Evolutionary conservation across 192 early-diverging fungal genomes (phyloP).

Genomic region (Cetraspora pellucida): DNA sequence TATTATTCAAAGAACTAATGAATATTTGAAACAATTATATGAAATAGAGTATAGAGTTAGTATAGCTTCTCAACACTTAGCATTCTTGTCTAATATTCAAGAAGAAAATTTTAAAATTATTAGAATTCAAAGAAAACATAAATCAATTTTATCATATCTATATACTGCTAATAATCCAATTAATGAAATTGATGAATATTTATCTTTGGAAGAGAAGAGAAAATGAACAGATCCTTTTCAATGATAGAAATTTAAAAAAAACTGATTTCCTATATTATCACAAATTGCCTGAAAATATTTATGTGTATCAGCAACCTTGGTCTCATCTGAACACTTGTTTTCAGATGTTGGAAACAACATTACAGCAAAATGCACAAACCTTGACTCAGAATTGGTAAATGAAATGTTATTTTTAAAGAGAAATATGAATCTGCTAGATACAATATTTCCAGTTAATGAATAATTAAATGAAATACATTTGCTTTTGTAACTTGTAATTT

Average conservation of each 20-base stretch:
- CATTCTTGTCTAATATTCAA: not conserved
- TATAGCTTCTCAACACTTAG: not conserved
- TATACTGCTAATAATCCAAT: not conserved
- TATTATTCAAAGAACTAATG: too few species aligned
- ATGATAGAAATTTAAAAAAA: not conserved
- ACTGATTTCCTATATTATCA: not conserved
- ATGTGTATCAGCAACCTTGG: not conserved
- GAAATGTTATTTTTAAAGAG: conserved; percentile 14
- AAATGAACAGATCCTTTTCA: not conserved
- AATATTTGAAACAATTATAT: too few species aligned
- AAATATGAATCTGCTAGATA: not conserved
- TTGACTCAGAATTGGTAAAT: not conserved
- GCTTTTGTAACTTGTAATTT: too few species aligned
- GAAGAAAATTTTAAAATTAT: not conserved
- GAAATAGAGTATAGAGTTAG: too few species aligned
- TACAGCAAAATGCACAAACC: not conserved
- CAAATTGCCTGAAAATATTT: not conserved
- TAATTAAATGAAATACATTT: too few species aligned
- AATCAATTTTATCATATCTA: not conserved
- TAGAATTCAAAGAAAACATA: not conserved
- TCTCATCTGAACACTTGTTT: not conserved
- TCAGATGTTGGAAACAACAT: conserved; percentile 14
- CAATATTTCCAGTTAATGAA: not conserved
- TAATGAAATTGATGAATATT: not conserved
- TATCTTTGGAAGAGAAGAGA: not conserved